Base-by-base conservation (phyloP, 129 eudicot genomes). In the Chrysanthemum makinoi region DNA sequence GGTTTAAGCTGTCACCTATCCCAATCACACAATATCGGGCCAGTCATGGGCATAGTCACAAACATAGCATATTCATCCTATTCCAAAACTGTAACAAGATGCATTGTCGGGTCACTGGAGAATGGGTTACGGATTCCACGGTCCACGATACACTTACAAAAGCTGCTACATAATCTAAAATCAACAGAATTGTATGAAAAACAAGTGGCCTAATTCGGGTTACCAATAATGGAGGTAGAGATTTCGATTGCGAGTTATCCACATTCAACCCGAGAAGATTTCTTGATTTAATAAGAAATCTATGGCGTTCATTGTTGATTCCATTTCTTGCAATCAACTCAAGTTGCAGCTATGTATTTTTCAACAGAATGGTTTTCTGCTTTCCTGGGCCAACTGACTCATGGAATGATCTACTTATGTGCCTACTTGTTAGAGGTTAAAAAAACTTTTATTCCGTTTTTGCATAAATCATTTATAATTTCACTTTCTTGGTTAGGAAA, bases 241-340 rank as follows among this genome's bases (percentile, higher is more conserved):
- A 10, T 96, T 96, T 2, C 69, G 88, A 70, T 14, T 89, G 98
- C 54, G 70, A 77, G 1, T 67, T 93, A 35, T 88, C 95, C 6
- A 81, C 19, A 64, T 81, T 93, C 62, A 51, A 89, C 75, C 81
- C 95, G 3, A 62, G 39, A 50, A 85, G 55, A 18, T 89, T 93
- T 69, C 88, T 93, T 15, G 50, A 73, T 50, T 70, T 83, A 19
- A 85, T 83, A 76, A 80, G 16, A 89, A 87, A 67, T 77, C 91
- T 6, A 75, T 82, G 77, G 98, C 96, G 3, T 86, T 92, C 75
- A 86, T 92, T 20, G 98, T 96, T 2, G 98, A 93, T 82, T 93
- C 96, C 20, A 87, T 93, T 46, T 83, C 89, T 52, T 95, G 98
- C 47, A 93, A 93, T 79, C 95, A 93, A 17, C 87, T 87, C 19